Base-by-base conservation (phyloP, 148 eudicot species). In the Salicornia ramosissima region DNA sequence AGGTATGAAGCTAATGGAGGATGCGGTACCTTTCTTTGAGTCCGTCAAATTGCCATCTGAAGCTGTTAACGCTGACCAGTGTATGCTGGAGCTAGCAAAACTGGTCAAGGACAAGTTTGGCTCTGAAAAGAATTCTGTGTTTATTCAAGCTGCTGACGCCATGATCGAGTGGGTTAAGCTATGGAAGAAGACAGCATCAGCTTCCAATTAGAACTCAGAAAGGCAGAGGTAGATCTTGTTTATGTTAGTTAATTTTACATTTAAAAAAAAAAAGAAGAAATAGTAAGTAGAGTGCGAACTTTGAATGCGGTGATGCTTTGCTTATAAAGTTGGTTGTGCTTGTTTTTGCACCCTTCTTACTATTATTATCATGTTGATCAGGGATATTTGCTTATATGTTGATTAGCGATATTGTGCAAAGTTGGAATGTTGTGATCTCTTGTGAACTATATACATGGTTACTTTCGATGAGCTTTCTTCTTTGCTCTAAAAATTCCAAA, bases 1-100 rank as follows among this genome's bases (percentile, higher is more conserved):
- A 80, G 98, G 97, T 39, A 83, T 91, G 45, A 94, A 87, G 87
- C 83, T 91, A 60, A 89, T 88, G 97, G 96, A 91, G 80, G 91
- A 91, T 25, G 88, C 88, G 1, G 83, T 91, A 18, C 97, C 96
- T 5, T 94, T 89, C 70, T 86, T 91, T 24, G 89, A 94, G 70
- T 73, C 88, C 22, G 3, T 91, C 67, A 86, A 60, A 66, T 76
- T 90, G 80, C 82, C 93, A 15, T 30, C 71, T 15, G 81, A 65
- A 49, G 85, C 97, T 3, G 83, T 74, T 63, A 86, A 85, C 5
- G 88, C 88, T 0, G 99, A 89, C 72, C 87, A 82, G 30, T 91
- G 97, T 73, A 75, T 95, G 76, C 49, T 82, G 70, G 97, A 95
- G 91, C 72, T 95, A 40, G 88, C 96, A 18, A 85, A 82, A 50